Evolutionary conservation across 257 asterid genomes (phyloP).

Genomic region (Solanum pinnatisectum): DNA sequence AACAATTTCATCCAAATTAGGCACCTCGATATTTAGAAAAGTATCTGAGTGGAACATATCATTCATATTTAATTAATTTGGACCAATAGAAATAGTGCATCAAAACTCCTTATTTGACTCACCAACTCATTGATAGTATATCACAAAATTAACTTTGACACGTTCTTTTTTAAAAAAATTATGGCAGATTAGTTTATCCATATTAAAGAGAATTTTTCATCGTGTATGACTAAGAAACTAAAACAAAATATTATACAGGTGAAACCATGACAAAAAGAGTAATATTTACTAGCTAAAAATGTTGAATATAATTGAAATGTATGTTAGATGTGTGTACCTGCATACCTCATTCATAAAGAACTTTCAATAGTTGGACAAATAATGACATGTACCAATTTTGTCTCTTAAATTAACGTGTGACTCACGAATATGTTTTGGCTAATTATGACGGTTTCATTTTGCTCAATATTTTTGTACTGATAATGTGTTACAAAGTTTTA

Average conservation of each 20-base stretch:
- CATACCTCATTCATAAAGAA: not conserved
- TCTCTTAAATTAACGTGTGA: not conserved
- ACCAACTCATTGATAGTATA: not conserved
- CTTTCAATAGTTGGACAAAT: not conserved
- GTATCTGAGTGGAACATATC: too few species aligned
- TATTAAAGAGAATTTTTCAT: not conserved
- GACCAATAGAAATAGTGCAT: not conserved
- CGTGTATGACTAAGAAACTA: not conserved
- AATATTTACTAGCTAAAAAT: not conserved
- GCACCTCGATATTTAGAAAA: too few species aligned
- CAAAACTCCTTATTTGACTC: not conserved
- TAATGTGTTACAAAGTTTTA: too few species aligned
- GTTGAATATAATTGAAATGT: not conserved
- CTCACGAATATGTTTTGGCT: not conserved
- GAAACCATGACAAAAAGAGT: not conserved
- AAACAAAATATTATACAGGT: not conserved
- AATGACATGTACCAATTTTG: not conserved
- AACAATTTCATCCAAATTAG: too few species aligned
- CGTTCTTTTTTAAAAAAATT: not conserved
- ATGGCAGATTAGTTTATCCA: not conserved
- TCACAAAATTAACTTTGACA: not conserved
- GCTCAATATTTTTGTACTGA: not conserved
- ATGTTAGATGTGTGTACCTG: not conserved
- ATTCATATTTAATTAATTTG: not conserved
- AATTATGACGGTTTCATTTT: not conserved